Conservation (phyloP, 164 flowering plant species). For the Vitis amurensis region DNA sequence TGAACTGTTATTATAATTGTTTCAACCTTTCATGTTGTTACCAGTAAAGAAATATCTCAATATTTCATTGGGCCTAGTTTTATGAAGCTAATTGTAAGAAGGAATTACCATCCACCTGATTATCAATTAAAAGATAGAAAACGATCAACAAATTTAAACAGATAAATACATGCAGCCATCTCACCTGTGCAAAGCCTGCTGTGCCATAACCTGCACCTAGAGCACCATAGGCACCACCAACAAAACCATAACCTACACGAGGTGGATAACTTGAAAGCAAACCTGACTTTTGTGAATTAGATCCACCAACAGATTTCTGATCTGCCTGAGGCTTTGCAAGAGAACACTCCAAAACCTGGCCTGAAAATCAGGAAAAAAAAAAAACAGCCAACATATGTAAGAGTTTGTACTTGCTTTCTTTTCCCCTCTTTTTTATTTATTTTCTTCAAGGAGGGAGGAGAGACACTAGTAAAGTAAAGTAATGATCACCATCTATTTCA, state of each 20-base stretch:
- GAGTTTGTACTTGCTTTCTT: background rate
- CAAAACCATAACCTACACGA: slow-evolving; percentile 63
- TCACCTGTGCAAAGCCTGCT: slow-evolving; percentile 63
- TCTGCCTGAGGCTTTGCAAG: slow-evolving; percentile 91
- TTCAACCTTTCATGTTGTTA: too few relatives aligned
- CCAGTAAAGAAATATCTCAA: too few relatives aligned
- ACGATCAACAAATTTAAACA: background rate
- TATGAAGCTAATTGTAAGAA: too few relatives aligned
- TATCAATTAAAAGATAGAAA: too few relatives aligned
- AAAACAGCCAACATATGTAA: slow-evolving; percentile 1
- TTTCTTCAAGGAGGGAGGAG: background rate
- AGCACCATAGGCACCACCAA: slow-evolving; percentile 60
- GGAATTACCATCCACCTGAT: too few relatives aligned
- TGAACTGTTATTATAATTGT: too few relatives aligned
- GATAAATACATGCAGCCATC: slow-evolving; percentile 2
- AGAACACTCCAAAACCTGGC: slow-evolving; percentile 83
- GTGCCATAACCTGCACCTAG: slow-evolving; percentile 65
- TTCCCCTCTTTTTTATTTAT: background rate
- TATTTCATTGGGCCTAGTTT: too few relatives aligned
- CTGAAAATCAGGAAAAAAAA: slow-evolving; percentile 26
- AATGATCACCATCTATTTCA: slow-evolving; percentile 64
- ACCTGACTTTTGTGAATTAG: slow-evolving; percentile 50
- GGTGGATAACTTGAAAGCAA: slow-evolving; percentile 63
- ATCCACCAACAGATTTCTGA: slow-evolving; percentile 49
- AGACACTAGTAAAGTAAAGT: background rate